Conservation (phyloP, 345 rosid genomes). For the Hirschfeldia incana region DNA sequence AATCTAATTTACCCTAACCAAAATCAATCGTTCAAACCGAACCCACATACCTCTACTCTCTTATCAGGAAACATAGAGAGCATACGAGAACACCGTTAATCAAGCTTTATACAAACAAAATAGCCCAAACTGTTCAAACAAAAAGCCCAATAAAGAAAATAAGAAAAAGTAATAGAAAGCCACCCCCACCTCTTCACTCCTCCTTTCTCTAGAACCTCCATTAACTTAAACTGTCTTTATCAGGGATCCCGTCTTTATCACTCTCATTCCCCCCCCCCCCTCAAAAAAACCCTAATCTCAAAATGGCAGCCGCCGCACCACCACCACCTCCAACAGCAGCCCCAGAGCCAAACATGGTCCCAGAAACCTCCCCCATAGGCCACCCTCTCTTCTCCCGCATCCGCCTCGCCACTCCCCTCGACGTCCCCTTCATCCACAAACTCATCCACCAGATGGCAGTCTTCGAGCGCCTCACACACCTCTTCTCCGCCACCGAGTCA, state of each 20-base stretch:
- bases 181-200: not conserved
- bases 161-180: not conserved
- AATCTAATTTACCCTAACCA: too few relatives aligned
- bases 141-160: not conserved
- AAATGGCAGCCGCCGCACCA: conserved; percentile 91
- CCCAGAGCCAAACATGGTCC: conserved; percentile 53
- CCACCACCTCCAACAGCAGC: conserved; percentile 80
- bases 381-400: conserved; percentile 72
- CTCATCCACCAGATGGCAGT: conserved; percentile 89
- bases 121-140: not conserved
- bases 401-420: conserved; percentile 78
- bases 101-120: not conserved
- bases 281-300: conserved; percentile 17
- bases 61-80: not conserved
- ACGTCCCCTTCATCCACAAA: conserved; percentile 83
- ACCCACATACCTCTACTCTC: too few relatives aligned
- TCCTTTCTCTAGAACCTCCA: conserved; percentile 7
- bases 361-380: conserved; percentile 44
- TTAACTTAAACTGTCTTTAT: too few relatives aligned
- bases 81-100: not conserved
- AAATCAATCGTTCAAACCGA: too few relatives aligned
- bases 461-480: conserved; percentile 69
- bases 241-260: not conserved
- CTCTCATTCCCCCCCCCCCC: not conserved
- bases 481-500: conserved; percentile 77